Base-by-base conservation (phyloP, 78 protist genomes). In the Dictyostelium capitatum region DNA sequence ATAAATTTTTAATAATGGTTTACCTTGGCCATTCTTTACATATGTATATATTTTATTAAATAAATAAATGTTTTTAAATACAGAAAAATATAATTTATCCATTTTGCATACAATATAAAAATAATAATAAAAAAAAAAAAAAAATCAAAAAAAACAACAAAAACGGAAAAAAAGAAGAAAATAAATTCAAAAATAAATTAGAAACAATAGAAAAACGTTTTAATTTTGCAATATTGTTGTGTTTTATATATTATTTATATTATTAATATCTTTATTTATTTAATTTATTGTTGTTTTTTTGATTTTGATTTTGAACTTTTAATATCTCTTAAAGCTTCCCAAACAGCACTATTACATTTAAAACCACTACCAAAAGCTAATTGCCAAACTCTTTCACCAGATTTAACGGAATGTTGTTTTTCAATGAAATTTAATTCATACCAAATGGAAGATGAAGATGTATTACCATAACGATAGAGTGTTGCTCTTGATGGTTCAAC, bases 401-500 rank as follows among this genome's bases (percentile, higher is more conserved):
- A 1, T 23, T 65, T 77, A 59, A 89, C 85, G 4, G 67, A 62
- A 28, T 65, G 89, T 75, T 56, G 73, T 32, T 72, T 56, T 79
- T 97, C 98, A 41, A 97, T 91, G 82, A 62, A 97, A 77, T 82
- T 92, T 51, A 97, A 89, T 73, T 94, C 98, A 75, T 97, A 97
- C 97, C 97, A 89, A 48, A 96, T 82, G 1, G 96, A 90, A 12
- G 97, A 73, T 6, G 96, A 91, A 25, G 78, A 37, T 0, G 97
- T 94, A 80, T 97, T 97, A 73, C 98, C 97, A 25, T 89, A 96
- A 50, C 97, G 64, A 70, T 96, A 82, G 59, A 95, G 97, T 14
- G 97, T 90, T 32, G 97, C 96, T 59, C 98, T 95, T n/a, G 98
- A 96, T 41, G 98, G 98, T 67, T 79, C 95, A 3, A 84, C 89